These are phyloP conservation scores for Leccinum imitatum DNA, from an alignment of 768 basidiomycete genomes.

Conservation along the genomic window DNA sequence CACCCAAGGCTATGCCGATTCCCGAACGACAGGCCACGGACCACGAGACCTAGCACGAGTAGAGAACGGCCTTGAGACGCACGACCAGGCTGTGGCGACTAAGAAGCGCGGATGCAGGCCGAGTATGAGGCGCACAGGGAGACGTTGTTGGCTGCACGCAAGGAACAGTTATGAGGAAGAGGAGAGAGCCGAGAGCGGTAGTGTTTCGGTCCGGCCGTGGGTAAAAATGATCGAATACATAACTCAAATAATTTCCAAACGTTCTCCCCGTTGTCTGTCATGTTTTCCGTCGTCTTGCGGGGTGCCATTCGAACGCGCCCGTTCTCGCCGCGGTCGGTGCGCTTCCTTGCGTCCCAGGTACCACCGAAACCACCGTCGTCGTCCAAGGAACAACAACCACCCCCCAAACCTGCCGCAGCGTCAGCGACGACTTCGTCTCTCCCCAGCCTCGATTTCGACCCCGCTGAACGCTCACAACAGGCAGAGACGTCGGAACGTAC, in stretches of 20 bases:
- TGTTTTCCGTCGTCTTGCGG: slow-evolving; percentile 27
- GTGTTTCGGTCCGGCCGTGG: background rate
- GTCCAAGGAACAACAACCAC: slow-evolving; percentile 5
- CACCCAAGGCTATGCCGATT: too few relatives aligned
- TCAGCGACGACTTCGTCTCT: slow-evolving; percentile 21
- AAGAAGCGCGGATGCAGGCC: too few relatives aligned
- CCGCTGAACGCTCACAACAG: slow-evolving; percentile 40
- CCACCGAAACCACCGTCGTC: slow-evolving; percentile 17
- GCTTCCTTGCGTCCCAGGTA: slow-evolving; percentile 19
- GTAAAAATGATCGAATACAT: background rate
- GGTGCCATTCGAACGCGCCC: slow-evolving; percentile 22
- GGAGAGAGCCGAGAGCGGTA: too few relatives aligned
- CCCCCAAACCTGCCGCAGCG: slow-evolving; percentile 1
- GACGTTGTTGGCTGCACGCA: too few relatives aligned
- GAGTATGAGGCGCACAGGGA: too few relatives aligned
- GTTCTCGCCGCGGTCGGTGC: slow-evolving; percentile 20
- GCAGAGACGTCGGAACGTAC: slow-evolving; percentile 52
- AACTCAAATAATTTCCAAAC: background rate
- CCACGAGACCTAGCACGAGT: too few relatives aligned
- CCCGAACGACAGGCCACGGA: too few relatives aligned
- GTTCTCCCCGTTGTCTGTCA: background rate
- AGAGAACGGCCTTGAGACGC: too few relatives aligned
- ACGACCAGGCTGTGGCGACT: too few relatives aligned
- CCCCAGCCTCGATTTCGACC: slow-evolving; percentile 67
- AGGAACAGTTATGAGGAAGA: too few relatives aligned